A percentile compares a stretch with the other conserved stretches of the same genome.
Conservation (phyloP, 495 filamentous ascomycete genomes). For the Penicillium ochrochloron region DNA sequence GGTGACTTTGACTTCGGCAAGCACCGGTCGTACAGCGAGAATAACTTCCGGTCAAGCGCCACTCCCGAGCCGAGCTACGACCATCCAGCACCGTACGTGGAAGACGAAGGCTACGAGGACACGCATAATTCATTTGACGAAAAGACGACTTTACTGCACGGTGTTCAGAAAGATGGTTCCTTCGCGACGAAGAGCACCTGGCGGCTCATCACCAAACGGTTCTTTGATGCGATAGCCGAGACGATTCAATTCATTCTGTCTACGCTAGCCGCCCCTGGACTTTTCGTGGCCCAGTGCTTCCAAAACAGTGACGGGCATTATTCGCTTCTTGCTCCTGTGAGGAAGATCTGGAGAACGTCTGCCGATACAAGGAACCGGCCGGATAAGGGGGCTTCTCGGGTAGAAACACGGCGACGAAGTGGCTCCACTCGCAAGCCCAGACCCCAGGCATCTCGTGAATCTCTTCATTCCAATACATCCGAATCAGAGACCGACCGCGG, state of each 20-base stretch:
- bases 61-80: constrained; percentile 40
- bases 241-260: constrained; percentile 77
- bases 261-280: constrained; percentile 74
- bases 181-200: constrained; percentile 60
- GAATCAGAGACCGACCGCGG: constrained; percentile 54
- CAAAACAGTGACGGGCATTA: constrained; percentile 81
- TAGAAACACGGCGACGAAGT: constrained; percentile 37
- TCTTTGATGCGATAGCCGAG: constrained; percentile 63
- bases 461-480: constrained; percentile 49
- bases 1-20: constrained; percentile 52
- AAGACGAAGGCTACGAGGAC: constrained; percentile 39
- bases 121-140: constrained; percentile 56
- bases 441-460: constrained; percentile 43
- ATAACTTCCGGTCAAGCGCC: constrained; percentile 43
- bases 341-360: constrained; percentile 57
- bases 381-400: constrained; percentile 35
- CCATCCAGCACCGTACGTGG: constrained; percentile 33
- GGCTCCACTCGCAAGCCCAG: constrained; percentile 45
- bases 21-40: constrained; percentile 52
- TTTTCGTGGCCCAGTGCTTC: constrained; percentile 80
- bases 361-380: constrained; percentile 29
- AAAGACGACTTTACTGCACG: constrained; percentile 64
- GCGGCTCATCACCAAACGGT: constrained; percentile 44
- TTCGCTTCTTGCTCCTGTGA: constrained; percentile 66
- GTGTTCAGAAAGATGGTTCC: constrained; percentile 51